Conservation (phyloP, 129 eudicot species). For the Helianthus annuus region HanXRQr2.0-SUNRISE NC_035443.2:49662709-49663208, state of each 20-base stretch:
- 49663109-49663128: slow-evolving; percentile 64
- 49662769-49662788: slow-evolving; percentile 91
- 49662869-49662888: slow-evolving; percentile 73
- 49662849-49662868: slow-evolving; percentile 71
- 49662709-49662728: slow-evolving; percentile 20
- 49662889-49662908: slow-evolving; percentile 87
- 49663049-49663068: slow-evolving; percentile 84
- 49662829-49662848: slow-evolving; percentile 97
- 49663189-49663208: slow-evolving; percentile 90
- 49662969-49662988: slow-evolving; percentile 56
- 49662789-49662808: slow-evolving; percentile 66
- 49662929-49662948: slow-evolving; percentile 71
- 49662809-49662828: slow-evolving; percentile 91
- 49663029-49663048: slow-evolving; percentile 72
- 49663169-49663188: slow-evolving; percentile 83
- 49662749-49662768: slow-evolving; percentile 75
- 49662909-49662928: slow-evolving; percentile 55
- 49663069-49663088: slow-evolving; percentile 78
- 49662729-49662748: slow-evolving; percentile 30
- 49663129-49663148: slow-evolving; percentile 59
- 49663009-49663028: slow-evolving; percentile 75
- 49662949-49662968: slow-evolving; percentile 79
- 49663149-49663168: slow-evolving; percentile 80
- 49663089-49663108: slow-evolving; percentile 65
- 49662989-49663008: slow-evolving; percentile 69